Percentiles rank a stretch among this genome's conserved stretches.
These are phyloP conservation scores for Penicillium hesseltinei DNA, from an alignment of 2,329 filamentous ascomycete species.

Conservation along the genomic window DNA sequence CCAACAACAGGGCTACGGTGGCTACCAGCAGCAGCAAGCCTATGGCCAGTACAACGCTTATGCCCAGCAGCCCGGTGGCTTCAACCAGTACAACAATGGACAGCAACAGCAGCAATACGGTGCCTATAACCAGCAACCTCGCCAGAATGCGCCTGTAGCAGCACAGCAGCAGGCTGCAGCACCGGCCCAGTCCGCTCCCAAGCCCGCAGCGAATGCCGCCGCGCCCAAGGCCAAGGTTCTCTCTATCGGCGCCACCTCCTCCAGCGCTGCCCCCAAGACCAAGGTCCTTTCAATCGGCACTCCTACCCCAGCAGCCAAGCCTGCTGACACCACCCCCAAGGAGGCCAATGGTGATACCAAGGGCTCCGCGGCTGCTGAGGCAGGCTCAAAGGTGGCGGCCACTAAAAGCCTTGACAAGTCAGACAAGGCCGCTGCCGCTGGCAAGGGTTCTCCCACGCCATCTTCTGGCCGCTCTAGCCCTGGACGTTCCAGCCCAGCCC, in stretches of 20 bases:
- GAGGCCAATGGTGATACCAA: slow-evolving; percentile 40
- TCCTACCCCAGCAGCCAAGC: slow-evolving; percentile 38
- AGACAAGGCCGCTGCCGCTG: slow-evolving; percentile 61
- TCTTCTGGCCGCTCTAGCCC: slow-evolving; percentile 77
- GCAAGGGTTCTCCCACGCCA: slow-evolving; percentile 75
- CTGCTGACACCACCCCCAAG: slow-evolving; percentile 53
- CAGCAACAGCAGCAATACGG: slow-evolving; percentile 50
- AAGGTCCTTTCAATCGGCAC: slow-evolving; percentile 78
- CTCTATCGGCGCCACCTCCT: slow-evolving; percentile 55
- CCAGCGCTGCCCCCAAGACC: slow-evolving; percentile 53
- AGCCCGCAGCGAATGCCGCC: slow-evolving; percentile 46
- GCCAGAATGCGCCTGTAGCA: slow-evolving; percentile 47
- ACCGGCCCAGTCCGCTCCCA: slow-evolving; percentile 48
- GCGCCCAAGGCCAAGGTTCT: slow-evolving; percentile 60
- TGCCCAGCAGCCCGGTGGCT: slow-evolving; percentile 58
- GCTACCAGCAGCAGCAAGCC: slow-evolving; percentile 40
- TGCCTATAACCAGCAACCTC: slow-evolving; percentile 58
- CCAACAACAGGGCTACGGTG: slow-evolving; percentile 26
- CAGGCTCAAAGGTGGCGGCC: slow-evolving; percentile 76
- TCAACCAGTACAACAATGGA: slow-evolving; percentile 53
- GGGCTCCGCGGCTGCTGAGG: slow-evolving; percentile 56
- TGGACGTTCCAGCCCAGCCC: slow-evolving; percentile 75
- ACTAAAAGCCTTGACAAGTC: slow-evolving; percentile 91
- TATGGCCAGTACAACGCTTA: slow-evolving; percentile 41
- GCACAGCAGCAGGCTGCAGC: slow-evolving; percentile 40